Evolutionary conservation across 2,329 filamentous ascomycete genomes (phyloP).

Genomic region (Venturiaceae sp.): DNA sequence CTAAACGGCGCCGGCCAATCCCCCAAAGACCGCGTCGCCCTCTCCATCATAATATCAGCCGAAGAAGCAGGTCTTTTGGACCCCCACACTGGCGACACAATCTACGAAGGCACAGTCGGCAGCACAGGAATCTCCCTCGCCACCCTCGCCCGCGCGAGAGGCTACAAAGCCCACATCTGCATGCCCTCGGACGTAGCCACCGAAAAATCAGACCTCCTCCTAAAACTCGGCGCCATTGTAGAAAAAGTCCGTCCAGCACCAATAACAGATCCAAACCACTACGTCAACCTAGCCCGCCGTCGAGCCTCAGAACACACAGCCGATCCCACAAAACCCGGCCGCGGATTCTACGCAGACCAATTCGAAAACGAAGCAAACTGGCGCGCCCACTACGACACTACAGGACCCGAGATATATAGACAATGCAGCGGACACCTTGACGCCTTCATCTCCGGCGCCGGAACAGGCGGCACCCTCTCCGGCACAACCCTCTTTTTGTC

Average conservation of each 20-base stretch:
- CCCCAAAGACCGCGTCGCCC: constrained; percentile 89
- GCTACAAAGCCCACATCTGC: constrained; percentile 90
- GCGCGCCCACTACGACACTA: constrained; percentile 69
- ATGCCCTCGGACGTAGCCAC: constrained; percentile 87
- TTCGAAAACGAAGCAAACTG: constrained; percentile 91
- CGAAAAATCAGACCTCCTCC: constrained; percentile 83
- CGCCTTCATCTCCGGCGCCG: constrained; percentile 87
- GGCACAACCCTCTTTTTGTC: constrained; percentile 81
- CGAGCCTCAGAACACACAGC: constrained; percentile 66
- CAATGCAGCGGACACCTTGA: constrained; percentile 69
- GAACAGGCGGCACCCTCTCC: constrained; percentile 87
- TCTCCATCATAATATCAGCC: constrained; percentile 75
- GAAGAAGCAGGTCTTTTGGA: constrained; percentile 67
- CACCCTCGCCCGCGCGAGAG: constrained; percentile 74
- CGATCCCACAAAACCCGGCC: constrained; percentile 47
- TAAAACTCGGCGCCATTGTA: constrained; percentile 84
- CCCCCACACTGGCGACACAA: constrained; percentile 78
- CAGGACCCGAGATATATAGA: constrained; percentile 78
- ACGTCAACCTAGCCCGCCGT: constrained; percentile 79
- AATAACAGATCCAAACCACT: constrained; percentile 88
- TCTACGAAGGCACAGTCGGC: constrained; percentile 95
- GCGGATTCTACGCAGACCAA: constrained; percentile 90
- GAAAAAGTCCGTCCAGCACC: constrained; percentile 84
- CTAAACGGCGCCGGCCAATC: constrained; percentile 90
- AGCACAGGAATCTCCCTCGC: constrained; percentile 90